Conservation (phyloP, 23 red algal genomes). For the Gracilaria gracilis region DNA sequence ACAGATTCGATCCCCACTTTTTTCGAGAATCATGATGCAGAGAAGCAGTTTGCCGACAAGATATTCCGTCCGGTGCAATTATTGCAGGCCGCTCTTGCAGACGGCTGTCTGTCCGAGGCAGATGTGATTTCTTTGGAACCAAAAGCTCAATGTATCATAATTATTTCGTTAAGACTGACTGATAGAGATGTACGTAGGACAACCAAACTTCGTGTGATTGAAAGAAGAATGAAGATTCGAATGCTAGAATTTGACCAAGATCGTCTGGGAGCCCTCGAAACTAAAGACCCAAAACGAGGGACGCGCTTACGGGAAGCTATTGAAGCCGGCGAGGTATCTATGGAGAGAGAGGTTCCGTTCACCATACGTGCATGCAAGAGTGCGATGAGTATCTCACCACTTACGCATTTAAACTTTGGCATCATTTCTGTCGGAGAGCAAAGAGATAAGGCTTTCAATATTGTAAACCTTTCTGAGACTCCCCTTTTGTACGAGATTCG, state of each 20-base stretch:
- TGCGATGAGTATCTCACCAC: slow-evolving; percentile 82
- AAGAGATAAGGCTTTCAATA: slow-evolving; percentile 81
- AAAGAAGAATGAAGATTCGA: slow-evolving; percentile 73
- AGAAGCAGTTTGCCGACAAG: slow-evolving; percentile 68
- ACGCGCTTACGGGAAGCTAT: slow-evolving; percentile 15
- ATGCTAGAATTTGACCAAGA: slow-evolving; percentile 84
- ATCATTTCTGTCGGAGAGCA: slow-evolving; percentile 80
- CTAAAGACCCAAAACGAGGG: not conserved
- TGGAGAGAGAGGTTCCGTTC: slow-evolving; percentile 76
- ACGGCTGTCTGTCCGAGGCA: slow-evolving; percentile 67
- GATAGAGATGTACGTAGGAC: slow-evolving; percentile 33
- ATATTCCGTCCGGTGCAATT: slow-evolving; percentile 64
- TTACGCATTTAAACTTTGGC: slow-evolving; percentile 89
- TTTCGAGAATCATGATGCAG: slow-evolving; percentile 81
- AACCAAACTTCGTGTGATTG: slow-evolving; percentile 75
- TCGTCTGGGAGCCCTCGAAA: slow-evolving; percentile 36
- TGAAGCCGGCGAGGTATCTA: slow-evolving; percentile 35
- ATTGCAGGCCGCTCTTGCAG: slow-evolving; percentile 49
- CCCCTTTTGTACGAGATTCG: slow-evolving; percentile 86
- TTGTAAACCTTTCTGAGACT: slow-evolving; percentile 88
- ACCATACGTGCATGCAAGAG: slow-evolving; percentile 77
- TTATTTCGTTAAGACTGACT: slow-evolving; percentile 36
- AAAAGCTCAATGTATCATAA: slow-evolving; percentile 29
- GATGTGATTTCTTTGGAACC: slow-evolving; percentile 26
- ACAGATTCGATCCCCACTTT: slow-evolving; percentile 74